These are phyloP conservation scores for Scheffersomyces spartinae DNA, from an alignment of 805 yeast species.

Conservation along the genomic window DNA sequence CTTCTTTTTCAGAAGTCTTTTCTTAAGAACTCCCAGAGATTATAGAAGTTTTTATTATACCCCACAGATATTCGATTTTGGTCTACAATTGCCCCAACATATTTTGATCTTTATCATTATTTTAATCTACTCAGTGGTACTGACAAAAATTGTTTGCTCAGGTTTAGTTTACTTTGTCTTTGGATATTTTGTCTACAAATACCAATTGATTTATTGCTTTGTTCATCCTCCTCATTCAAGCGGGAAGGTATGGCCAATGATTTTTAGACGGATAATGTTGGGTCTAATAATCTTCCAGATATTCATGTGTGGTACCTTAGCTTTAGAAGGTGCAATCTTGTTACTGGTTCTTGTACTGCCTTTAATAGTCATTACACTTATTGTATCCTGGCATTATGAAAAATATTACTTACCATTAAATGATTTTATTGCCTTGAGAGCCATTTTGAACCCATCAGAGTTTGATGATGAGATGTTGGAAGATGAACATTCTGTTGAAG, in stretches of 20 bases:
- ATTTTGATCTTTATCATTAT: constrained; percentile 47
- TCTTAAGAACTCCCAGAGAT: constrained; percentile 38
- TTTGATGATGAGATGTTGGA: constrained; percentile 18
- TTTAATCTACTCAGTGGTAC: constrained; percentile 47
- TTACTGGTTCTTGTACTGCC: constrained; percentile 40
- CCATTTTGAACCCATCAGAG: constrained; percentile 32
- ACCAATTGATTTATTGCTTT: constrained; percentile 48
- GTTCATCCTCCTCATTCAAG: constrained; percentile 59
- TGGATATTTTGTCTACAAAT: constrained; percentile 51
- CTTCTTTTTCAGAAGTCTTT: constrained; percentile 26
- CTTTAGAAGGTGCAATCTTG: constrained; percentile 44
- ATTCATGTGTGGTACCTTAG: constrained; percentile 55
- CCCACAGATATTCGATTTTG: constrained; percentile 51
- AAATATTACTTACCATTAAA: constrained; percentile 42
- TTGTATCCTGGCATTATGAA: constrained; percentile 40
- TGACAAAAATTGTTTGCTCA: constrained; percentile 47
- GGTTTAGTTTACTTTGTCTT: constrained; percentile 45
- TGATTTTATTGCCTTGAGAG: constrained; percentile 46
- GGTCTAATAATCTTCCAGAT: constrained; percentile 46
- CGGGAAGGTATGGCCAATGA: constrained; percentile 58
- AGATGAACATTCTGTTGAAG: constrained; percentile 15
- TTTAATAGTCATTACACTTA: constrained; percentile 32
- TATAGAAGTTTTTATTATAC: constrained; percentile 41
- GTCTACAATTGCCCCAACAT: constrained; percentile 52
- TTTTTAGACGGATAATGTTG: constrained; percentile 41